These are phyloP conservation scores for Simmondsia chinensis DNA, from an alignment of 148 eudicot genomes.

Conservation along the genomic window DNA sequence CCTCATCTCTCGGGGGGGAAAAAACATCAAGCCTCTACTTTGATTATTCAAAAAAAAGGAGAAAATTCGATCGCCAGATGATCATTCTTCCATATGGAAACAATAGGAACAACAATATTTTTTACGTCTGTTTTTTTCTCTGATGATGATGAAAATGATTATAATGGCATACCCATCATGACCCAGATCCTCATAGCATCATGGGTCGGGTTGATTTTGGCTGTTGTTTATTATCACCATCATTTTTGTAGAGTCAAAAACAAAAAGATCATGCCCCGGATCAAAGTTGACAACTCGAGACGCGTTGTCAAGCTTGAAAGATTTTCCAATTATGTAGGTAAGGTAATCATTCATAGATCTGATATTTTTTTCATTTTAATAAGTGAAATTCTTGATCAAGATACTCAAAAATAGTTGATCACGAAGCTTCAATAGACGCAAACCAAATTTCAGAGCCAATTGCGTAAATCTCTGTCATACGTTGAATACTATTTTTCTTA, in stretches of 20 bases:
- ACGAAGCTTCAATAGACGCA: no score
- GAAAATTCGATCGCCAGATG: no score
- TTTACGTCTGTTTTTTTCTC: slow-evolving; percentile 3
- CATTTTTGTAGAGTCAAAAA: slow-evolving; percentile 33
- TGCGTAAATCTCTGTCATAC: no score
- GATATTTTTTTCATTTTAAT: no score
- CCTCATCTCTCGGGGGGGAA: slow-evolving; percentile 9
- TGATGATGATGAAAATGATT: slow-evolving; percentile 14
- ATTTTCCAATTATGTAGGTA: slow-evolving; percentile 95
- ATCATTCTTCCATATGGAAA: no score
- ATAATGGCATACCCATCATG: slow-evolving; percentile 23
- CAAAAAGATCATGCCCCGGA: slow-evolving; percentile 48
- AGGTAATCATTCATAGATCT: no score
- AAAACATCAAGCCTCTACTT: slow-evolving; percentile 1
- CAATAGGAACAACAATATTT: slow-evolving; percentile 14
- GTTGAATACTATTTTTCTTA: no score
- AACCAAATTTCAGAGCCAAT: no score
- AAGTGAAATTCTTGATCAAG: no score
- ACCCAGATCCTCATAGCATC: slow-evolving; percentile 48
- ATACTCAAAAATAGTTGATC: no score
- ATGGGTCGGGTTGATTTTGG: slow-evolving; percentile 49
- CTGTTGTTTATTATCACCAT: slow-evolving; percentile 39
- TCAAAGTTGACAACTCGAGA: slow-evolving; percentile 39
- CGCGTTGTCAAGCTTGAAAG: slow-evolving; percentile 67
- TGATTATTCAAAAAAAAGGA: slow-evolving; percentile 8